phyloP scores from a whole-genome alignment of 2,329 filamentous ascomycete genomes.

The Kalmusia sp. region DNA sequence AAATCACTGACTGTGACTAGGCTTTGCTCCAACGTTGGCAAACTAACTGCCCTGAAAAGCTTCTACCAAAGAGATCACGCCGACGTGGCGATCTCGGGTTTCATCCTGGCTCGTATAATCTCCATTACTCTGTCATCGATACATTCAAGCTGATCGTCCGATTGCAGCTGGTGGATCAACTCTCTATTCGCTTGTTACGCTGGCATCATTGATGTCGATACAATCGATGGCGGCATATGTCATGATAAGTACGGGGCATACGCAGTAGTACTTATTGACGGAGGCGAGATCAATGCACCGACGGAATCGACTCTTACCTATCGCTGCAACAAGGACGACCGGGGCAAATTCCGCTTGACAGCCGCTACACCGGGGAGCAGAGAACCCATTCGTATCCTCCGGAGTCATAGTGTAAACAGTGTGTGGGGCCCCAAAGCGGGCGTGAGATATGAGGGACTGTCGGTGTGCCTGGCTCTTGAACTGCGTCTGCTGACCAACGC shows the following conservation, averaged over 20 bases:
- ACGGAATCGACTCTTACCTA: slow-evolving; percentile 50
- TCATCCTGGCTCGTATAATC: slow-evolving; percentile 54
- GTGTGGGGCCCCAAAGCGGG: slow-evolving; percentile 56
- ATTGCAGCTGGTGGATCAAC: slow-evolving; percentile 58
- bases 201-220: slow-evolving; percentile 55
- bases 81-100: slow-evolving; percentile 53
- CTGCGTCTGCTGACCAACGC: background rate
- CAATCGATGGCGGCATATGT: slow-evolving; percentile 52
- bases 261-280: slow-evolving; percentile 52
- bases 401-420: slow-evolving; percentile 53
- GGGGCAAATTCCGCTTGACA: slow-evolving; percentile 54
- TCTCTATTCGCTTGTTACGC: slow-evolving; percentile 55
- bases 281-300: slow-evolving; percentile 46
- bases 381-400: slow-evolving; percentile 52
- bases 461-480: slow-evolving; percentile 24
- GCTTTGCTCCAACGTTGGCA: slow-evolving; percentile 43
- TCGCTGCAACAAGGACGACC: slow-evolving; percentile 47
- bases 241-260: slow-evolving; percentile 53
- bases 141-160: slow-evolving; percentile 9
- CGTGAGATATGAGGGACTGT: slow-evolving; percentile 58
- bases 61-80: slow-evolving; percentile 39
- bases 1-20: slow-evolving; percentile 19
- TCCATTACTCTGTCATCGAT: background rate
- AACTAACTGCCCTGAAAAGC: slow-evolving; percentile 36
- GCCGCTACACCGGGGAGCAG: slow-evolving; percentile 49